phyloP scores from a whole-genome alignment of 2,329 filamentous ascomycete species.

The Leptographium flavum region DNA sequence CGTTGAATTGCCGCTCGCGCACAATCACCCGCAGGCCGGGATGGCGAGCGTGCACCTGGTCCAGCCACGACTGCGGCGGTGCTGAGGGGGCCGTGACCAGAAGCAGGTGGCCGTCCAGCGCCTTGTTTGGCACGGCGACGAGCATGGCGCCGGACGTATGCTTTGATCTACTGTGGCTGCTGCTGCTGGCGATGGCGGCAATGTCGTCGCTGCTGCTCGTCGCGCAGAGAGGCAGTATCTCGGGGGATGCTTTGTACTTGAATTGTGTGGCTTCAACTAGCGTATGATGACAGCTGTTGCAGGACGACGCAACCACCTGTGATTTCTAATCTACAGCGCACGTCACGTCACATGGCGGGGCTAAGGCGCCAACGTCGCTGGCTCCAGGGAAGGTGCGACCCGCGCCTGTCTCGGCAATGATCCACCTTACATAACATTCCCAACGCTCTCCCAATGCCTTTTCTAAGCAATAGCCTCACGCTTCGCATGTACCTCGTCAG shows the following conservation, averaged over 20 bases:
- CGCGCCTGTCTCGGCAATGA: not conserved
- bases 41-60: conserved; percentile 23
- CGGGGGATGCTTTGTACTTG: not conserved
- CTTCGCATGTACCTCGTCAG: conserved; percentile 1
- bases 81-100: conserved; percentile 23
- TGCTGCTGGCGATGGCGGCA: not conserved
- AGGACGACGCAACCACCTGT: not conserved
- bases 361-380: not conserved
- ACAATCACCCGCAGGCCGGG: conserved; percentile 28
- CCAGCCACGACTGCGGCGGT: conserved; percentile 19
- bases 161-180: not conserved
- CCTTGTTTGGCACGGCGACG: conserved; percentile 17
- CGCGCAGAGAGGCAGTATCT: not conserved
- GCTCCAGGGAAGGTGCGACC: not conserved
- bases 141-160: too few species aligned
- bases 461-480: not conserved
- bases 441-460: too few species aligned
- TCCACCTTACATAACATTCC: too few species aligned
- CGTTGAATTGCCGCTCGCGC: conserved; percentile 16
- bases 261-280: too few species aligned
- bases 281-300: not conserved
- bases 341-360: not conserved
- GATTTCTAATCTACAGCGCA: not conserved
- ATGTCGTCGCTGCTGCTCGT: not conserved
- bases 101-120: conserved; percentile 32